These are phyloP conservation scores for Suillus luteus DNA, from an alignment of 768 basidiomycete species.

Conservation along the genomic window DNA sequence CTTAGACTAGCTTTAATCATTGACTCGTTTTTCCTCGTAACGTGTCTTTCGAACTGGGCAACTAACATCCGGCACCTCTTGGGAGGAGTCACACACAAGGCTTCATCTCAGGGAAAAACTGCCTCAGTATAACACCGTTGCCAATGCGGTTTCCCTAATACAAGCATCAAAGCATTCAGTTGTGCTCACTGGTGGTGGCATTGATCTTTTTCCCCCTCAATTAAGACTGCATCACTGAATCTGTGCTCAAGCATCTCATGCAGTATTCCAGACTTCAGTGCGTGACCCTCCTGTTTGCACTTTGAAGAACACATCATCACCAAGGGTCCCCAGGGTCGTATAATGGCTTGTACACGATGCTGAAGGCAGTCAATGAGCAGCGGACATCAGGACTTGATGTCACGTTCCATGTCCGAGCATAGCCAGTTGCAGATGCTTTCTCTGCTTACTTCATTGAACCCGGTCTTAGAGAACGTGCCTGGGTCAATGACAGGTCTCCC, in stretches of 20 bases:
- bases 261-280: conserved; percentile 80
- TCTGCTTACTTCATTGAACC: background rate
- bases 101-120: conserved; percentile 71
- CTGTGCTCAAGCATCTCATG: conserved; percentile 70
- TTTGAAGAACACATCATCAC: background rate
- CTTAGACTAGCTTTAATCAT: too few species aligned
- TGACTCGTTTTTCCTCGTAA: too few species aligned
- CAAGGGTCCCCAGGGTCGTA: conserved; percentile 51
- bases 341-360: conserved; percentile 74
- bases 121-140: conserved; percentile 67
- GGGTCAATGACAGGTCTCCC: conserved; percentile 24
- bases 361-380: conserved; percentile 35
- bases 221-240: background rate
- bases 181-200: conserved; percentile 83
- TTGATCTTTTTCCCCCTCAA: conserved; percentile 48
- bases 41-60: too few species aligned
- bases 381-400: conserved; percentile 2
- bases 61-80: too few species aligned
- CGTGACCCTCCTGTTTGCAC: background rate
- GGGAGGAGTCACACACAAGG: conserved; percentile 38
- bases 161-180: conserved; percentile 61
- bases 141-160: conserved; percentile 74
- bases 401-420: conserved; percentile 6
- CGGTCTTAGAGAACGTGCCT: conserved; percentile 21
- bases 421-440: conserved; percentile 1